These are phyloP conservation scores for Xerocomellus dryophilus DNA, from an alignment of 768 basidiomycete genomes.

Conservation along the genomic window DNA sequence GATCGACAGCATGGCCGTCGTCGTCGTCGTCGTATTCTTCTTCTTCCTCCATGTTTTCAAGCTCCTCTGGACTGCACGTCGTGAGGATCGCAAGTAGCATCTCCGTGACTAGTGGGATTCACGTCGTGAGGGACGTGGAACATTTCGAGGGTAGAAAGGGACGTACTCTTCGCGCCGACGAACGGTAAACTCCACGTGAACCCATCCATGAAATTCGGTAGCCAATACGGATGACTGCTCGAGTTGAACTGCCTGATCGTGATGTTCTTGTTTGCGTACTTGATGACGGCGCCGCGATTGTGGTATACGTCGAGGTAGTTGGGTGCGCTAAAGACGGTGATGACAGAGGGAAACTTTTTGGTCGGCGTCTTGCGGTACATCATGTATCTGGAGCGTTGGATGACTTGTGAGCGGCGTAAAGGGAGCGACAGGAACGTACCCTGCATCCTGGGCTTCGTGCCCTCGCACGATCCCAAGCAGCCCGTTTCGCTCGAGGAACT, in stretches of 20 bases:
- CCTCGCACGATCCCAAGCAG: constrained; percentile 92
- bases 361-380: constrained; percentile 96
- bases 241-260: constrained; percentile 89
- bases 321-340: constrained; percentile 97
- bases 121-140: neutral
- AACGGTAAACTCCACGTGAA: constrained; percentile 99
- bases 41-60: constrained; percentile 59
- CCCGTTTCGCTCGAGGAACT: constrained; percentile 89
- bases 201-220: constrained; percentile 98
- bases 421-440: constrained; percentile 45
- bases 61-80: constrained; percentile 91
- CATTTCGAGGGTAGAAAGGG: neutral
- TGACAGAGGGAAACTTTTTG: constrained; percentile 95
- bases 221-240: constrained; percentile 85
- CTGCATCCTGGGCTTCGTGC: constrained; percentile 97
- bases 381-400: constrained; percentile 54
- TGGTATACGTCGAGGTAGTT: constrained; percentile 98
- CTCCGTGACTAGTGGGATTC: constrained; percentile 70
- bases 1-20: constrained; percentile 24
- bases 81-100: constrained; percentile 95
- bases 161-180: constrained; percentile 93
- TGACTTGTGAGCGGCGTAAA: neutral
- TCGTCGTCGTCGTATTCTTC: constrained; percentile 31
- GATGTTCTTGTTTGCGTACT: constrained; percentile 96
- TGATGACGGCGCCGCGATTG: constrained; percentile 95